phyloP scores from a whole-genome alignment of 176 grass and related monocot species.

The Eragrostis nindensis region DNA sequence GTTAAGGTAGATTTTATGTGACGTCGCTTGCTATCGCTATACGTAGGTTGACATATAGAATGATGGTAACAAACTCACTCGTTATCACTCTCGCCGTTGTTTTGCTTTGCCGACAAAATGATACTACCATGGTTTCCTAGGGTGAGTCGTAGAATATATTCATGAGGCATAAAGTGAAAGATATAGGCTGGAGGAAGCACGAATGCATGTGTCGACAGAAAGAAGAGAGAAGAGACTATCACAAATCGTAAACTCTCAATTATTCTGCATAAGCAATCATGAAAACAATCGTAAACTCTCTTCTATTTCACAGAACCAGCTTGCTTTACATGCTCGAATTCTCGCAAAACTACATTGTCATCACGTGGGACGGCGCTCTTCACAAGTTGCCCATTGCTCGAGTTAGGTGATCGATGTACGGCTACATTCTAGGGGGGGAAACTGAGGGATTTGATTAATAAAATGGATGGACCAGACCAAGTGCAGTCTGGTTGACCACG shows the following conservation, averaged over 20 bases:
- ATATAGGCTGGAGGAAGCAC: background rate
- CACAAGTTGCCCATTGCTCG: background rate
- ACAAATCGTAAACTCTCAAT: no score
- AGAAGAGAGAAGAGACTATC: no score
- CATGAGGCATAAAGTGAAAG: background rate
- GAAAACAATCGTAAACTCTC: no score
- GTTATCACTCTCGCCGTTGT: background rate
- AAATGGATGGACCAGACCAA: background rate
- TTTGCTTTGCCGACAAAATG: background rate
- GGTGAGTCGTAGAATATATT: no score
- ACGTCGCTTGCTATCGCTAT: background rate
- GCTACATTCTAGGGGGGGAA: no score
- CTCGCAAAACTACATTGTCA: no score
- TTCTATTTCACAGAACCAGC: no score
- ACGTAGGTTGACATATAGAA: background rate
- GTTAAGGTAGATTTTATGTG: background rate
- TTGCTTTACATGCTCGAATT: no score
- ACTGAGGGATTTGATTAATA: background rate
- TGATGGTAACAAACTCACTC: background rate
- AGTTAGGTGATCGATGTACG: background rate
- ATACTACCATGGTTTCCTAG: background rate
- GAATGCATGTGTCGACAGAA: no score
- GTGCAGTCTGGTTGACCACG: slow-evolving; percentile 1
- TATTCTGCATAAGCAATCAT: no score
- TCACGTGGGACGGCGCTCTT: no score